Evolutionary conservation across 352 stramenopile species (phyloP).

Genomic region (Pythium biforme): DNA sequence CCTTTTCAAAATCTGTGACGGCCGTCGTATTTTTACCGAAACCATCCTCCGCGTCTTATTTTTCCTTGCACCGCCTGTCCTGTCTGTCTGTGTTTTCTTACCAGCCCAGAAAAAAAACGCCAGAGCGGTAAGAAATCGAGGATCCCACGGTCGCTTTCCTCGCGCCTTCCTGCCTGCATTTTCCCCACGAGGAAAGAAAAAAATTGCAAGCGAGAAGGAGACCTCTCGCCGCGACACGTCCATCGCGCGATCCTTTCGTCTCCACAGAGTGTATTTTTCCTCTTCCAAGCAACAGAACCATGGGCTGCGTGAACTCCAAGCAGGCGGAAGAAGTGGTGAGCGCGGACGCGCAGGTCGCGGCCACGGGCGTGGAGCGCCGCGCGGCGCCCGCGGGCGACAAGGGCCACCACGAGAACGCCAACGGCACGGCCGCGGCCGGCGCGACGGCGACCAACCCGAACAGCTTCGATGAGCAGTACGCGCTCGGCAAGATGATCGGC

Average conservation of each 20-base stretch:
- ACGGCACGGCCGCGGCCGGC: not conserved
- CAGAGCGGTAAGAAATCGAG: constrained; percentile 24
- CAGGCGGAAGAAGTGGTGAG: constrained; percentile 51
- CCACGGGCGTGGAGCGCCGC: constrained; percentile 36
- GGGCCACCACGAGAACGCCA: constrained; percentile 5
- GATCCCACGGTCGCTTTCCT: not conserved
- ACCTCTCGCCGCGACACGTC: not conserved
- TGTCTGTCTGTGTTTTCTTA: constrained; percentile 13
- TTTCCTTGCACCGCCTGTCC: not conserved
- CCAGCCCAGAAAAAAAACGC: constrained; percentile 22
- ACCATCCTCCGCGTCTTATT: constrained; percentile 14
- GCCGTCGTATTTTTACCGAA: not conserved
- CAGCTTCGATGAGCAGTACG: constrained; percentile 85
- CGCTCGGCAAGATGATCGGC: constrained; percentile 85
- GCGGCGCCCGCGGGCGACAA: constrained; percentile 15
- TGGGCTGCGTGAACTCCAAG: constrained; percentile 81
- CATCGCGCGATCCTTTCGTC: not conserved
- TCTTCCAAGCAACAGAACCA: constrained; percentile 18
- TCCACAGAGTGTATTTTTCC: constrained; percentile 5
- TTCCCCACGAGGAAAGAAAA: not conserved
- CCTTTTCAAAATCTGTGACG: not conserved
- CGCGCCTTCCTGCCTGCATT: not conserved
- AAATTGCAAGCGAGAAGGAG: not conserved
- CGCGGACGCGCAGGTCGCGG: constrained; percentile 35
- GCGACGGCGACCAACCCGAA: constrained; percentile 46